Evolutionary conservation across 352 stramenopile species (phyloP).

Genomic region (Thraustochytrium striatum): DNA sequence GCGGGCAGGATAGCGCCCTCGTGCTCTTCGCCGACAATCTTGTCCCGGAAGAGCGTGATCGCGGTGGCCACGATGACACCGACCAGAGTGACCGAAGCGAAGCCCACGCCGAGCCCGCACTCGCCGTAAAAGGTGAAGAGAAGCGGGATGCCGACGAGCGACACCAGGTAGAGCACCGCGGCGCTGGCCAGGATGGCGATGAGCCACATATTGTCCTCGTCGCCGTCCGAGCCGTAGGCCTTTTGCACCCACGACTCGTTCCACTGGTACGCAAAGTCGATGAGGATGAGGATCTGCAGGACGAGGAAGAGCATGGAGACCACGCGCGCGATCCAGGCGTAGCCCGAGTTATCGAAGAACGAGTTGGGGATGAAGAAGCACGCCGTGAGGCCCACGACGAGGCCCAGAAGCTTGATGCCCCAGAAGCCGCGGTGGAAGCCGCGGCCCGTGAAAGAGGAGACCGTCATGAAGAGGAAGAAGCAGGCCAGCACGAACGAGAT

Average conservation of each 20-base stretch:
- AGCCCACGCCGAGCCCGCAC: conserved; percentile 13
- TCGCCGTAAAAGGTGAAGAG: conserved; percentile 42
- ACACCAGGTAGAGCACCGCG: conserved; percentile 44
- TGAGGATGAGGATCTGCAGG: conserved; percentile 52
- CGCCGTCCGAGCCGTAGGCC: neutral
- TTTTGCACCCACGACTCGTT: conserved; percentile 51
- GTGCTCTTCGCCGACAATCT: neutral
- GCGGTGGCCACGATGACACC: neutral
- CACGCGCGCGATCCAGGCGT: conserved; percentile 48
- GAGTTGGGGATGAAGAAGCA: conserved; percentile 45
- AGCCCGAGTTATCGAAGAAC: conserved; percentile 48
- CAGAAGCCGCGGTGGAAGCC: conserved; percentile 29
- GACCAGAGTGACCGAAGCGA: conserved; percentile 25
- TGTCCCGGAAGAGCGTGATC: conserved; percentile 31
- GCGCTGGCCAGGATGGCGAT: conserved; percentile 41
- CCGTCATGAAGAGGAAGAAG: conserved; percentile 46
- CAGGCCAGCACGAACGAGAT: conserved; percentile 7
- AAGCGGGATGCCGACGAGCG: conserved; percentile 18
- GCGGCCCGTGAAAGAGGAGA: conserved; percentile 17
- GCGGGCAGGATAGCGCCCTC: neutral
- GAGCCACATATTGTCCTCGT: conserved; percentile 50
- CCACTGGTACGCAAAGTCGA: conserved; percentile 54
- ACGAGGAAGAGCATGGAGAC: conserved; percentile 47
- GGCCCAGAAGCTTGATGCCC: conserved; percentile 38
- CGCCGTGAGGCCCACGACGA: conserved; percentile 26